A percentile compares a stretch with the other conserved stretches of the same genome.
Evolutionary conservation across 2,329 filamentous ascomycete genomes (phyloP).

Genomic region (Teratosphaeria gauchensis): DNA sequence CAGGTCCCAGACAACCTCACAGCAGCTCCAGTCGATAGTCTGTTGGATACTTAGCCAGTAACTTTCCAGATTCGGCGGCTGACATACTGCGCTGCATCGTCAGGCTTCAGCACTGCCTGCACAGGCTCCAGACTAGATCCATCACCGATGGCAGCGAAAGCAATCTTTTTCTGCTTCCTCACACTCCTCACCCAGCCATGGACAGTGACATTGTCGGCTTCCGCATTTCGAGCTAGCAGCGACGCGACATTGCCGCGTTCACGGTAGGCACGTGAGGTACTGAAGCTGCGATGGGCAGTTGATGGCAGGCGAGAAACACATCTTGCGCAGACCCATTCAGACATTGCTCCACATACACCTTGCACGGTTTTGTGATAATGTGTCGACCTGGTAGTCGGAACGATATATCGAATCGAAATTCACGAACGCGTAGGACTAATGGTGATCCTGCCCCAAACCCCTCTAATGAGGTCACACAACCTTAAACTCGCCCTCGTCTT

Average conservation of each 20-base stretch:
- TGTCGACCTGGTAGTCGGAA: too few relatives aligned
- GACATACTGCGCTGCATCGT: slow-evolving; percentile 62
- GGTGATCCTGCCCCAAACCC: too few relatives aligned
- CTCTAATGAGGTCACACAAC: neutral
- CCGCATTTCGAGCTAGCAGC: slow-evolving; percentile 15
- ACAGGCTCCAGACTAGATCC: slow-evolving; percentile 71
- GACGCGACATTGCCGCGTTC: slow-evolving; percentile 13
- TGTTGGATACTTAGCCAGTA: slow-evolving; percentile 27
- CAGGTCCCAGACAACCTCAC: slow-evolving; percentile 70
- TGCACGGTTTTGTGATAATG: too few relatives aligned
- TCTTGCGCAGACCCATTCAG: neutral
- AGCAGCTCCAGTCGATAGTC: slow-evolving; percentile 71
- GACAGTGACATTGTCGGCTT: slow-evolving; percentile 34
- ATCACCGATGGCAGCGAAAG: slow-evolving; percentile 79
- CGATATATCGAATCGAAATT: too few relatives aligned
- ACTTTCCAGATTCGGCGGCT: neutral
- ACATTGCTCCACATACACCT: neutral
- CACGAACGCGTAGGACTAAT: too few relatives aligned
- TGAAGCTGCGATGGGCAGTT: slow-evolving; percentile 2
- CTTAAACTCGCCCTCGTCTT: neutral
- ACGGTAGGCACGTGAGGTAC: slow-evolving; percentile 7
- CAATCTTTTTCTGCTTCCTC: slow-evolving; percentile 71
- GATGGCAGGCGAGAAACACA: neutral
- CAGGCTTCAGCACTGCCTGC: slow-evolving; percentile 69
- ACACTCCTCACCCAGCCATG: slow-evolving; percentile 77